Percentiles rank a stretch among this genome's conserved stretches.
phyloP scores from a whole-genome alignment of 768 basidiomycete genomes.

The Lactifluus hygrophoroides region DNA sequence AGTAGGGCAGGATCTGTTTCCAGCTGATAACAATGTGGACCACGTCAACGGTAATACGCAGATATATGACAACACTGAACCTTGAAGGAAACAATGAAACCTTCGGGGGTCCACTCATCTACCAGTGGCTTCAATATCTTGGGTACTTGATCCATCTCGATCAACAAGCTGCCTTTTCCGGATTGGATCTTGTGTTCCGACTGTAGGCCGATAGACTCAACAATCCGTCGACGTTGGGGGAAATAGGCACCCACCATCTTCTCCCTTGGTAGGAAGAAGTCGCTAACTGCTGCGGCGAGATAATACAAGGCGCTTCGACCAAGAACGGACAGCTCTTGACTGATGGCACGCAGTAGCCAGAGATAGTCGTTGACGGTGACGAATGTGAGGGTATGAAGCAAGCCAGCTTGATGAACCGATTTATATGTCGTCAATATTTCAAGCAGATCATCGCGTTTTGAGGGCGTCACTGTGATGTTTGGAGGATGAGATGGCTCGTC shows the following conservation, averaged over 20 bases:
- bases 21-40: slow-evolving; percentile 43
- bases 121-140: slow-evolving; percentile 92
- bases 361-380: slow-evolving; percentile 96
- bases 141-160: slow-evolving; percentile 99
- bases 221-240: not conserved
- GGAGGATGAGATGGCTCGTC: slow-evolving; percentile 24
- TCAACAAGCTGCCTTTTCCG: slow-evolving; percentile 82
- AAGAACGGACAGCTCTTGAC: slow-evolving; percentile 64
- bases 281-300: slow-evolving; percentile 94
- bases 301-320: slow-evolving; percentile 83
- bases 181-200: slow-evolving; percentile 99
- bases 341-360: slow-evolving; percentile 78
- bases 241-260: slow-evolving; percentile 58
- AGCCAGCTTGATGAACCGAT: slow-evolving; percentile 60
- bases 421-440: slow-evolving; percentile 75
- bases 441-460: slow-evolving; percentile 57
- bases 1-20: slow-evolving; percentile 83
- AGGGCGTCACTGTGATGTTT: slow-evolving; percentile 56
- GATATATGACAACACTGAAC: slow-evolving; percentile 32
- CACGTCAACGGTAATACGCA: not conserved
- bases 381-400: slow-evolving; percentile 80
- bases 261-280: slow-evolving; percentile 92
- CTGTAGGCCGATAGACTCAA: slow-evolving; percentile 34
- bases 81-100: slow-evolving; percentile 96
- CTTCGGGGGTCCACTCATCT: slow-evolving; percentile 85